Evolutionary conservation across 2,329 filamentous ascomycete genomes (phyloP).

Genomic region (Botrytis galanthina): DNA sequence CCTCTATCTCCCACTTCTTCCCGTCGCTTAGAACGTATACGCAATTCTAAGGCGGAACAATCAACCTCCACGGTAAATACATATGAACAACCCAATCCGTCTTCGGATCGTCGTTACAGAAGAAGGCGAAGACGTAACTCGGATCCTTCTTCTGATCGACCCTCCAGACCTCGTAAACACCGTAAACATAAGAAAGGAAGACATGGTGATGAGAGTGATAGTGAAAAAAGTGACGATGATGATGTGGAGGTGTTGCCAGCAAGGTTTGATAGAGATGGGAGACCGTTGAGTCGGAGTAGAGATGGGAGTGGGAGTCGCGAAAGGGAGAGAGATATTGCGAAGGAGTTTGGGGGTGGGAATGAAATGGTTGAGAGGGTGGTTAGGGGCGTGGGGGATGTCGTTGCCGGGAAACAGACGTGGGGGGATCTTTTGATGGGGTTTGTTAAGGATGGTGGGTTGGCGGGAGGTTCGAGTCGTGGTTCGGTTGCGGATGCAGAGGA

Average conservation of each 20-base stretch:
- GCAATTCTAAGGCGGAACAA: conserved; percentile 10
- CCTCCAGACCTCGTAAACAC: conserved; percentile 27
- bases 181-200: conserved; percentile 24
- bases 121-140: conserved; percentile 31
- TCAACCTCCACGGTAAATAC: conserved; percentile 14
- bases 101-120: conserved; percentile 20
- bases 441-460: conserved; percentile 26
- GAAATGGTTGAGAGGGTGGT: conserved; percentile 37
- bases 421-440: conserved; percentile 34
- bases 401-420: conserved; percentile 36
- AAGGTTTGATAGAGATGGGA: conserved; percentile 35
- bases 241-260: conserved; percentile 35
- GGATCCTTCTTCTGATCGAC: conserved; percentile 36
- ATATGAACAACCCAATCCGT: conserved; percentile 18
- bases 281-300: conserved; percentile 18
- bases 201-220: conserved; percentile 24
- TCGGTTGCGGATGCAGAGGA: background rate
- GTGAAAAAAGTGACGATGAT: conserved; percentile 20
- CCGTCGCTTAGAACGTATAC: conserved; percentile 21
- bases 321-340: conserved; percentile 8
- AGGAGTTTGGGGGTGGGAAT: conserved; percentile 20
- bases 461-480: background rate
- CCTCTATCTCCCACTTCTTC: conserved; percentile 37
- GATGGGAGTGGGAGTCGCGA: background rate
- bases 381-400: conserved; percentile 32